phyloP scores from a whole-genome alignment of 176 grass and related monocot genomes.

The Aegilops umbellulata region DNA sequence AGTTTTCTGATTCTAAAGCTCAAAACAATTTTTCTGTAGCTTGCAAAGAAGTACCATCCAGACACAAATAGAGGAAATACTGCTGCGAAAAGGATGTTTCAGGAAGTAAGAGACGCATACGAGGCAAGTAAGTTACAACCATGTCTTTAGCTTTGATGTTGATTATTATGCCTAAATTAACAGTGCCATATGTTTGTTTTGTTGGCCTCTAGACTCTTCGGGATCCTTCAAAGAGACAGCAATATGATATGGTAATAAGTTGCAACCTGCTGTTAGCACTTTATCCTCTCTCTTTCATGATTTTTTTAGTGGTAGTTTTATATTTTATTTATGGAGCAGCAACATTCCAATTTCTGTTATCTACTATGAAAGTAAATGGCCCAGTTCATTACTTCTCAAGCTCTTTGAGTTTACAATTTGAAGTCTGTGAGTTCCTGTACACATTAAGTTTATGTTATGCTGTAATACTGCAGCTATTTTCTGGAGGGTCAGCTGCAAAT shows the following conservation, averaged over 20 bases:
- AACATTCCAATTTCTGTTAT: not conserved
- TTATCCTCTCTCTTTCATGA: not conserved
- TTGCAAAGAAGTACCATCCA: slow-evolving; percentile 97
- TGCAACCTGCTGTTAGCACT: not conserved
- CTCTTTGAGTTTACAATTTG: slow-evolving; percentile 21
- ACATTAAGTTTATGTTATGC: slow-evolving; percentile 22
- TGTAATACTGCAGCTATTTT: slow-evolving; percentile 54
- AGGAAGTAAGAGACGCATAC: slow-evolving; percentile 94
- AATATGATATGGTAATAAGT: slow-evolving; percentile 82
- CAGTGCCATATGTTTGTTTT: slow-evolving; percentile 35
- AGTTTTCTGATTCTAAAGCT: slow-evolving; percentile 21
- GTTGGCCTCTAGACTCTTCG: slow-evolving; percentile 62
- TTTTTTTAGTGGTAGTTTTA: not conserved
- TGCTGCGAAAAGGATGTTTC: slow-evolving; percentile 79
- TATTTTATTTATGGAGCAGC: not conserved
- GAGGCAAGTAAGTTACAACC: slow-evolving; percentile 62
- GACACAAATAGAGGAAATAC: slow-evolving; percentile 78
- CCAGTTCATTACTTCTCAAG: slow-evolving; percentile 1
- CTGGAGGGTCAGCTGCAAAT: slow-evolving; percentile 48
- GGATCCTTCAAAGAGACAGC: slow-evolving; percentile 72
- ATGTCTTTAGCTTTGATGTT: slow-evolving; percentile 21
- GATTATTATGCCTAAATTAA: slow-evolving; percentile 16
- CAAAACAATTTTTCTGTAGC: slow-evolving; percentile 31
- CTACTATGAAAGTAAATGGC: not conserved
- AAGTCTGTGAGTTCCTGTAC: not conserved